Evolutionary conservation across 257 asterid species (phyloP), one percentile per base, ranked within the genome.

Genomic region (Solanum habrochaites): DNA sequence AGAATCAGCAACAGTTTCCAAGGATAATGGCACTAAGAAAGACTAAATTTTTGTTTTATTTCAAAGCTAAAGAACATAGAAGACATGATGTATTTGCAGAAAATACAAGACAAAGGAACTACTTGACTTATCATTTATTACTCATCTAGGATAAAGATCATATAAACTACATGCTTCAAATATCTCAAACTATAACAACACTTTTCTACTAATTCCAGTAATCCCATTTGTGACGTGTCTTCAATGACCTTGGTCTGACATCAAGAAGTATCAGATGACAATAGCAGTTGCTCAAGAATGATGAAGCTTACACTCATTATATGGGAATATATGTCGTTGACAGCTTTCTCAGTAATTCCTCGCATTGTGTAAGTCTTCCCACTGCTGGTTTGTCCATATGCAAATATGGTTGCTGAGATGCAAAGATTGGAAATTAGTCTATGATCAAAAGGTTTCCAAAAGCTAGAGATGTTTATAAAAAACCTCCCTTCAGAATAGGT

Each of bases 371-470:
- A 96, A 77, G 99, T 96, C 80, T 96, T 96, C 81, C 99, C 99
- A 87, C 99, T 96, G 94, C 99, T 96, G 21, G 99, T 95, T 90
- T 96, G 99, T 39, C 99, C 99, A 49, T 96, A 96, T 2, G 98
- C 99, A 94, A 96, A 96, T 89, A 96, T 94, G 43, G 99, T 96
- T 75, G 99, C 99, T 96, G 93, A 91, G 90, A 85, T n/a, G 87
- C 69, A 93, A 45, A 86, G 39, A 72, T 82, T 64, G 75, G 40
- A 11, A 47, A 87, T 49, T 72, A 11, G 14, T 85, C 75, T 31
- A 82, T 10, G 8, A 60, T 49, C 15, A 31, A 88, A 67, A 56
- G 23, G 9, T 27, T 56, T 66, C 25, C n/a, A 39, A 47, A 86
- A 78, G 47, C 2, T 80, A 18, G 7, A 66, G 14, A 32, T 15